phyloP scores from a whole-genome alignment of 495 filamentous ascomycete genomes.

The Podospora pseudocomata region DNA sequence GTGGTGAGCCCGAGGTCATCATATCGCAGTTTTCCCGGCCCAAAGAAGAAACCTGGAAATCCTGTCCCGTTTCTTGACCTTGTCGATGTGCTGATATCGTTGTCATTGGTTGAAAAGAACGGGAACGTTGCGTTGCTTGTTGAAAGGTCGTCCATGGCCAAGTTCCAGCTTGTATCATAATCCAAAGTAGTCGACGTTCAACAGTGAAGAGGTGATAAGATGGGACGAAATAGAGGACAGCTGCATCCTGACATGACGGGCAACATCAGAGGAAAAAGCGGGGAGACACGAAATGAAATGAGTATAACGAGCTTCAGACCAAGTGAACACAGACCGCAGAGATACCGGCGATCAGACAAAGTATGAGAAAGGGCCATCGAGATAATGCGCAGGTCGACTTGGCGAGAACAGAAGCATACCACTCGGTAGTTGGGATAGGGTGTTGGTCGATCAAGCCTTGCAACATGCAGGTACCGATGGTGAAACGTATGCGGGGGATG shows the following conservation, averaged over 20 bases:
- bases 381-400: not conserved
- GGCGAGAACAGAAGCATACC: too few species aligned
- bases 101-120: not conserved
- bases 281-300: not conserved
- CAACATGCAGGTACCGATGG: not conserved
- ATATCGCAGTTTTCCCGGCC: not conserved
- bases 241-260: not conserved
- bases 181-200: not conserved
- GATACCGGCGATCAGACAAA: not conserved
- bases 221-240: not conserved
- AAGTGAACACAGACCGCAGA: not conserved
- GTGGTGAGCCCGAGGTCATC: slow-evolving; percentile 6
- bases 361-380: not conserved
- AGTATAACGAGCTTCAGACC: not conserved
- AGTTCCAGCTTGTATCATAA: not conserved
- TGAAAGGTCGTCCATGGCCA: not conserved
- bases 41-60: slow-evolving; percentile 6
- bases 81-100: not conserved
- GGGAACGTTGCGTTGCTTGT: not conserved
- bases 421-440: not conserved
- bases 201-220: not conserved
- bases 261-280: not conserved
- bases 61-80: not conserved
- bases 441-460: not conserved
- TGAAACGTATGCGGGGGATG: not conserved